Evolutionary conservation across 106 monocot genomes (phyloP).

Genomic region (Narthecium ossifragum): DNA sequence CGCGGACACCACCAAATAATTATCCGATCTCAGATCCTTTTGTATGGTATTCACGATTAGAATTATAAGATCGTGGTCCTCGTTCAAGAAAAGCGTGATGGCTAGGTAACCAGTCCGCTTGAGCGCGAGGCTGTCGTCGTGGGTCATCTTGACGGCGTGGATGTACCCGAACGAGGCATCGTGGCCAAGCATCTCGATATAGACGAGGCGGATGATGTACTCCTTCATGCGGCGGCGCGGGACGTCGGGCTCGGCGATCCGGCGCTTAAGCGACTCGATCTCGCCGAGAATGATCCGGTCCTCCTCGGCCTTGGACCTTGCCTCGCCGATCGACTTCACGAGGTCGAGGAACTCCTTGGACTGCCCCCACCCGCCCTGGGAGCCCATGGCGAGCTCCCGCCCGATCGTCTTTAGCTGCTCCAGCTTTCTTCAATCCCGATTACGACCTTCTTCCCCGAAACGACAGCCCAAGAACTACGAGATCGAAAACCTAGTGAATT

Average conservation of each 20-base stretch:
- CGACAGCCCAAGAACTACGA: no score
- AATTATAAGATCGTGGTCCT: constrained; percentile 93
- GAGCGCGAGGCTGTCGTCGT: constrained; percentile 68
- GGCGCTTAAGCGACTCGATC: constrained; percentile 77
- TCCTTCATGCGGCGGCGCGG: constrained; percentile 95
- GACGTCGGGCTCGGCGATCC: constrained; percentile 79
- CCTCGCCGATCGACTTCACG: constrained; percentile 94
- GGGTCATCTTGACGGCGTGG: constrained; percentile 98
- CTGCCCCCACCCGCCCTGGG: constrained; percentile 80
- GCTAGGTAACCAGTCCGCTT: constrained; percentile 96
- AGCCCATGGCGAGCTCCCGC: constrained; percentile 97
- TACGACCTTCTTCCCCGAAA: no score
- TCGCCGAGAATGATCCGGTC: constrained; percentile 88
- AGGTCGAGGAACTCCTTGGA: constrained; percentile 98
- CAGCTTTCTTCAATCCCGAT: no score
- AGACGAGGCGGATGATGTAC: constrained; percentile 86
- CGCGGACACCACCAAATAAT: constrained; percentile 79
- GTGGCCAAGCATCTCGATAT: constrained; percentile 98
- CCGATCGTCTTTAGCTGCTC: constrained; percentile 98
- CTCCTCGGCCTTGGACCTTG: constrained; percentile 95
- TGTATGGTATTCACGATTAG: constrained; percentile 97
- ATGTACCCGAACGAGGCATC: constrained; percentile 98
- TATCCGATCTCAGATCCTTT: constrained; percentile 92
- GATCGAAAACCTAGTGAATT: no score
- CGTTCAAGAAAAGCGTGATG: constrained; percentile 86